phyloP scores from a whole-genome alignment of 257 asterid genomes.

The Solanum sejunctum region DNA sequence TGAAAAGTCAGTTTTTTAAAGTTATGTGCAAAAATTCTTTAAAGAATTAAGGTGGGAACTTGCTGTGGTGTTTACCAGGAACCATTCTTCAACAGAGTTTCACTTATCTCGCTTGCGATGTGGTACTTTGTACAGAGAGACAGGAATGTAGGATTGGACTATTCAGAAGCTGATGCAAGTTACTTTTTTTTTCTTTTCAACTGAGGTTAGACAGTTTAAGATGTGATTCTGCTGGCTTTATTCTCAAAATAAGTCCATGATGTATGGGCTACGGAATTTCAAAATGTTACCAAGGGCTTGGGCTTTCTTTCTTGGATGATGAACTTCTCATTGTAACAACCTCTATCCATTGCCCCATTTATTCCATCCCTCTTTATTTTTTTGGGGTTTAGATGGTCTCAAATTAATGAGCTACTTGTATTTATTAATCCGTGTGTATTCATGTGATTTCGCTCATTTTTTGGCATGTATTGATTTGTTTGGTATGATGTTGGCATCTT shows the following conservation, averaged over 20 bases:
- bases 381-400: background rate
- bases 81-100: background rate
- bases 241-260: background rate
- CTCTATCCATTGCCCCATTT: background rate
- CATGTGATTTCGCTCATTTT: background rate
- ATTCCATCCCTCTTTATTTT: background rate
- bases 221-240: background rate
- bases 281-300: background rate
- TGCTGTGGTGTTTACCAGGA: background rate
- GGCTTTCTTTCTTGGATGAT: background rate
- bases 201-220: background rate
- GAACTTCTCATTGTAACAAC: background rate
- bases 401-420: background rate
- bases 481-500: background rate
- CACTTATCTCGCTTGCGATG: background rate
- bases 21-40: background rate
- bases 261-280: background rate
- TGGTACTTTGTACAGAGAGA: background rate
- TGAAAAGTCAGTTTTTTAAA: background rate
- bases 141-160: background rate
- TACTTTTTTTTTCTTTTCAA: background rate
- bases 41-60: background rate
- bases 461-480: background rate
- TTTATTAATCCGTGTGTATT: background rate
- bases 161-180: background rate